These are phyloP conservation scores for Syzygium aqueum DNA, from an alignment of 345 rosid genomes.

Conservation along the genomic window DNA sequence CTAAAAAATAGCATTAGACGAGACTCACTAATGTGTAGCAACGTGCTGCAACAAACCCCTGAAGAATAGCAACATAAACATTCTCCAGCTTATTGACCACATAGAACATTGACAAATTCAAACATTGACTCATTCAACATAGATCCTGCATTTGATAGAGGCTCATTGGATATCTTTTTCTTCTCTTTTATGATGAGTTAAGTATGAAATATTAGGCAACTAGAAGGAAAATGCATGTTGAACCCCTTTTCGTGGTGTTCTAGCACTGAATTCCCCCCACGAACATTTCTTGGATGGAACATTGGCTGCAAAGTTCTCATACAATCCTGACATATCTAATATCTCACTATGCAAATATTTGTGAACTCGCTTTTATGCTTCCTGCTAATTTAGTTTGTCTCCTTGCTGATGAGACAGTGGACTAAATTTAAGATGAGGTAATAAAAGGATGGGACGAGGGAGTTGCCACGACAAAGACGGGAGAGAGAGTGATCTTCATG, in stretches of 20 bases:
- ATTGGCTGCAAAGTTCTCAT: neutral
- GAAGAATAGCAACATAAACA: too few relatives aligned
- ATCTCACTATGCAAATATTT: neutral
- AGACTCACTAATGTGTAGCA: too few relatives aligned
- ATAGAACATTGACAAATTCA: too few relatives aligned
- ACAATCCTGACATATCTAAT: neutral
- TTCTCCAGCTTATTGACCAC: too few relatives aligned
- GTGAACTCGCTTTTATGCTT: neutral
- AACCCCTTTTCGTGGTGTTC: neutral
- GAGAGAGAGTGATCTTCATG: constrained; percentile 52
- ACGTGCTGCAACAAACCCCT: too few relatives aligned
- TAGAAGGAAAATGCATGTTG: neutral
- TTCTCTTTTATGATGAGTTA: too few relatives aligned
- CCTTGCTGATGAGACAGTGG: neutral
- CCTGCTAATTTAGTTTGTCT: neutral
- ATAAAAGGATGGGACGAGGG: constrained; percentile 63
- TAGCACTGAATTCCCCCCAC: neutral
- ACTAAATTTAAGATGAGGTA: constrained; percentile 24
- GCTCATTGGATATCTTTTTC: neutral
- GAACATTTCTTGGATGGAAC: neutral
- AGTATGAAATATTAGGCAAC: too few relatives aligned
- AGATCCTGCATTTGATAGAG: neutral
- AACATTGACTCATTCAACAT: too few relatives aligned
- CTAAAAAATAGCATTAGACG: too few relatives aligned
- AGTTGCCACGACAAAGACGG: constrained; percentile 63